Evolutionary conservation across 441 rosid species (phyloP), one percentile per base, ranked within the genome.

Genomic region (Biscutella auriculata): DNA sequence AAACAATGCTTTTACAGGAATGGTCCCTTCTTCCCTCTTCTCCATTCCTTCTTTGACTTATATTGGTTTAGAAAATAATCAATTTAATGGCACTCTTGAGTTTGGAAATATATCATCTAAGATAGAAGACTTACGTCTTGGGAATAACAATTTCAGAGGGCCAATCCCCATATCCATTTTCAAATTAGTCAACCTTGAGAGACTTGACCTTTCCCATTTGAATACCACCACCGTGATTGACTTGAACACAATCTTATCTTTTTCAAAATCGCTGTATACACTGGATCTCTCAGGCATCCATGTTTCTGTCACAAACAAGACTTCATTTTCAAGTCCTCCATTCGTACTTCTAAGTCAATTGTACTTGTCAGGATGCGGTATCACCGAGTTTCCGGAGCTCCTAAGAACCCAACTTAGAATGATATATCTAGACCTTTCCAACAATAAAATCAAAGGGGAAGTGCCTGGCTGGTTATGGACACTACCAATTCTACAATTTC

Each of bases 381-480:
- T 79, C 9, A 49, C 1, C 0, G 19, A 10, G 2, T 32, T 79
- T 21, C 91, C 87, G 0, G 27, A 67, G 6, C 6, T 76, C 27
- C 39, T 33, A 26, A 9, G 15, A 39, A 41, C 8, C 8, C 39
- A 11, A 10, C 15, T 9, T 5, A 0, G 0, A 4, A 0, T 81
- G 0, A 10, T 6, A 6, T 36, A 1, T 13, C 49, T 81, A 17
- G 83, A 76, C 37, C 76, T 81, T 59, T 80, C 86, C 3, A 3
- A 6, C 5, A 84, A 83, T 55, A 21, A 35, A 1, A 78, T 80
- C 36, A 17, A 5, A 36, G 84, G 77, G 4, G 6, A 7, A 12
- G 26, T 77, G 2, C 90, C 85, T 0, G 0, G 5, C 6, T 81
- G 87, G 90, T 51, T 83, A 26, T 75, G 79, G 74, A 4, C 2